Evolutionary conservation across 441 rosid genomes (phyloP).

Genomic region (Aquilaria agallochum): DNA sequence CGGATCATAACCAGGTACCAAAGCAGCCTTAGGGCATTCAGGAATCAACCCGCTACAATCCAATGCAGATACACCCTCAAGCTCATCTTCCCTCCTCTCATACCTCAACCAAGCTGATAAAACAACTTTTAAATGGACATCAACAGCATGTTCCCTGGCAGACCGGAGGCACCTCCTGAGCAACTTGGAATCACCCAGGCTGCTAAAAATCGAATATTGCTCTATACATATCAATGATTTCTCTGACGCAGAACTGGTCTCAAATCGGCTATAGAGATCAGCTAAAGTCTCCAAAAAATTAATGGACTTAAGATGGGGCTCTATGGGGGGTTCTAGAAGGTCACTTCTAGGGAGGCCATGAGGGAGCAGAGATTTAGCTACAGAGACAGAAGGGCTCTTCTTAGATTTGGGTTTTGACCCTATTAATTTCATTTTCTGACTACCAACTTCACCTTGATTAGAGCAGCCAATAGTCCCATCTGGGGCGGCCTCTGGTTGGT

Average conservation of each 20-base stretch:
- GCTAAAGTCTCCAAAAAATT: slow-evolving; percentile 51
- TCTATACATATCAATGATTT: slow-evolving; percentile 36
- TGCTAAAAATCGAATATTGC: slow-evolving; percentile 39
- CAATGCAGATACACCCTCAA: slow-evolving; percentile 47
- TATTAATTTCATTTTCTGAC: slow-evolving; percentile 29
- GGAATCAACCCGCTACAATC: slow-evolving; percentile 54
- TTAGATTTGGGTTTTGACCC: slow-evolving; percentile 36
- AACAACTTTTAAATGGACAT: slow-evolving; percentile 59
- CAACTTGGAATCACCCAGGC: slow-evolving; percentile 56
- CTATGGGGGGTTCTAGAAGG: slow-evolving; percentile 53
- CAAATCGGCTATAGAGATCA: slow-evolving; percentile 37
- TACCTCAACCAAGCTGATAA: slow-evolving; percentile 62
- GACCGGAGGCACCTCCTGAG: slow-evolving; percentile 48
- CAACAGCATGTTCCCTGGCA: slow-evolving; percentile 52
- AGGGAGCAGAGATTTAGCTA: slow-evolving; percentile 42
- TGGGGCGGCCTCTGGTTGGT: slow-evolving; percentile 35
- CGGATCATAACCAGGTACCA: slow-evolving; percentile 40
- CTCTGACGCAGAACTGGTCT: slow-evolving; percentile 31
- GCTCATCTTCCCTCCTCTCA: slow-evolving; percentile 66
- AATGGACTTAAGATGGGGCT: slow-evolving; percentile 46
- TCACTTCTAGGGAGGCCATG: slow-evolving; percentile 52
- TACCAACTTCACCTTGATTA: slow-evolving; percentile 27
- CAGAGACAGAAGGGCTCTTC: slow-evolving; percentile 32
- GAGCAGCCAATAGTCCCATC: slow-evolving; percentile 20
- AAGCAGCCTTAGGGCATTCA: slow-evolving; percentile 60